Evolutionary conservation across 2,329 filamentous ascomycete species (phyloP), one percentile per base, ranked within the genome.

Genomic region (Colletotrichum graminicola): DNA sequence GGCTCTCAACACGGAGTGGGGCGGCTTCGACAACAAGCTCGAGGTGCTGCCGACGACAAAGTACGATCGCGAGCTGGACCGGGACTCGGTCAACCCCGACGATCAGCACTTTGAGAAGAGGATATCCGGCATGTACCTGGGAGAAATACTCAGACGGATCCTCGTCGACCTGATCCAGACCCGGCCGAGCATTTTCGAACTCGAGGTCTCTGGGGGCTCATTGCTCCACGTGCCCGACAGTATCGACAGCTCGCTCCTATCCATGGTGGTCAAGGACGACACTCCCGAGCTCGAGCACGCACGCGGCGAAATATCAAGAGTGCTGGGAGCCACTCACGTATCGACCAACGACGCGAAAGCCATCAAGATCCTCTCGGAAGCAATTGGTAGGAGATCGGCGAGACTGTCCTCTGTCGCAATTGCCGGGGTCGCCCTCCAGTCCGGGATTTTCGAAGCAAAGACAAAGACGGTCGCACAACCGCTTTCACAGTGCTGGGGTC

Each of bases 31-130:
- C 81, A 93, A 93, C 79, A 84, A 86, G 29, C 84, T 94, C 52
- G 88, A 85, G 68, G 90, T 92, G 7, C 83, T 94, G n/a, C 92
- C 92, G 12, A 88, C 87, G 74, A 94, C 92, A 0, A 81, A 85
- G 2, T 94, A 92, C 78, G 93, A 95, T 78, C 78, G 83, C 43
- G 85, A 87, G 63, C 85, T 95, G 21, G 92, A 95, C 78, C 82
- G 81, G 16, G 89, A 90, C 59, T 92, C 89, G 64, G 87, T 90
- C 73, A 94, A 95, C 78, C 92, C 92, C 0, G 92, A 92, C 14
- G 89, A 93, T 62, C 93, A 95, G 77, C 93, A 94, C 87, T 94
- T 94, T 74, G 93, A 95, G 81, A 95, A 95, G 83, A 89, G 92
- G 49, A 88, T 94, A n/a, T 93, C 91, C 0, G 93, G 93, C 73